phyloP scores from a whole-genome alignment of 495 filamentous ascomycete genomes.

The Margaritispora aquatica region DNA sequence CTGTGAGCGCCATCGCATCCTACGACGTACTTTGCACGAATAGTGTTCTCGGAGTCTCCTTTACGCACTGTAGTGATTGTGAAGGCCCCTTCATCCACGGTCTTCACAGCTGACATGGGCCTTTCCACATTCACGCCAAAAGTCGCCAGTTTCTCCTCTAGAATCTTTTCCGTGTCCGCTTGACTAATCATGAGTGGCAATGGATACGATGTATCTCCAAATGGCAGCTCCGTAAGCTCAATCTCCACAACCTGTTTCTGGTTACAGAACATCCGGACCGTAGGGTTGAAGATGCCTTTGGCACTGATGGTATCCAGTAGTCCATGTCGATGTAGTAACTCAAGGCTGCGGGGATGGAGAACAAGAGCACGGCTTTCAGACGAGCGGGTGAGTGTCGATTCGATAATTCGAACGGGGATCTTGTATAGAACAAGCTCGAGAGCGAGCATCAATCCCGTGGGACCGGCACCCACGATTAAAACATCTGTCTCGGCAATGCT shows the following conservation, averaged over 20 bases:
- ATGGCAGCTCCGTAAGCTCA: conserved; percentile 24
- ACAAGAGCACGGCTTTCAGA: conserved; percentile 37
- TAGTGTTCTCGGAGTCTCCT: conserved; percentile 14
- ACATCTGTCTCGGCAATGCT: conserved; percentile 24
- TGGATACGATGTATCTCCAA: conserved; percentile 30
- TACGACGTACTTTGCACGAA: conserved; percentile 35
- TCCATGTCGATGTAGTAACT: conserved; percentile 39
- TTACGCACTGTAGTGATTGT: conserved; percentile 27
- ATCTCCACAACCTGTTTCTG: conserved; percentile 20
- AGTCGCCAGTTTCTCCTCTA: conserved; percentile 30
- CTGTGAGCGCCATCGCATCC: conserved; percentile 42
- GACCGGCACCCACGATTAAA: conserved; percentile 49
- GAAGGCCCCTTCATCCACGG: conserved; percentile 29
- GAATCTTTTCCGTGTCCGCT: conserved; percentile 33
- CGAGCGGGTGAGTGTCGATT: conserved; percentile 21
- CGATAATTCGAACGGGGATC: conserved; percentile 38
- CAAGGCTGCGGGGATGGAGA: conserved; percentile 36
- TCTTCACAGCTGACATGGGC: conserved; percentile 26
- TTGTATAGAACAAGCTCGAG: conserved; percentile 38
- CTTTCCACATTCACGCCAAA: conserved; percentile 32
- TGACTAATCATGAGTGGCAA: conserved; percentile 36
- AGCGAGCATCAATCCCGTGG: conserved; percentile 51
- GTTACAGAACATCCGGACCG: conserved; percentile 29
- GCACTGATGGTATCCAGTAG: conserved; percentile 27
- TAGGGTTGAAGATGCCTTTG: conserved; percentile 25